Evolutionary conservation across 768 basidiomycete species (phyloP).

Genomic region (Trametes cingulata): DNA sequence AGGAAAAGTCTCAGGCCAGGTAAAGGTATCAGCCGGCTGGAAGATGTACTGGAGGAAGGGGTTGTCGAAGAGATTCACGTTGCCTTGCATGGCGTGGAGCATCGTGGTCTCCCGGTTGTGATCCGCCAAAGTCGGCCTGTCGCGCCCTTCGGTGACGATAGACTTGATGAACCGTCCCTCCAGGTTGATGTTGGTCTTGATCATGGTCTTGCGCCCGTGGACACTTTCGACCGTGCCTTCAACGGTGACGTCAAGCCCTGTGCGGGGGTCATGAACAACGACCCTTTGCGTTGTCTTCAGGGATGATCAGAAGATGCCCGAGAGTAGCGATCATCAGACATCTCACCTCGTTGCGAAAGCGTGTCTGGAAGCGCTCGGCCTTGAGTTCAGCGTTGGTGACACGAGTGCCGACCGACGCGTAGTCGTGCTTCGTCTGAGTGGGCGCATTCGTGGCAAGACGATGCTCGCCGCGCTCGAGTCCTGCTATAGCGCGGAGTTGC

Average conservation of each 20-base stretch:
- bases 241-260: constrained; percentile 28
- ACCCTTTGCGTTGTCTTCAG: background rate
- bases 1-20: constrained; percentile 40
- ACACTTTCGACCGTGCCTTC: constrained; percentile 23
- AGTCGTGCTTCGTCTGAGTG: constrained; percentile 25
- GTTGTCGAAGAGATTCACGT: constrained; percentile 30
- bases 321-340: background rate
- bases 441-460: constrained; percentile 34
- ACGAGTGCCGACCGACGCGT: constrained; percentile 14
- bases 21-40: constrained; percentile 30
- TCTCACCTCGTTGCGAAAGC: constrained; percentile 28
- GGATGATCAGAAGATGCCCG: background rate
- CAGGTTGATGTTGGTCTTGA: constrained; percentile 30
- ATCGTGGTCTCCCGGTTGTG: constrained; percentile 36
- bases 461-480: constrained; percentile 26
- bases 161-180: constrained; percentile 33
- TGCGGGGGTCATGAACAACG: constrained; percentile 26
- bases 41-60: constrained; percentile 43
- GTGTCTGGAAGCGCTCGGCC: constrained; percentile 34
- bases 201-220: constrained; percentile 20
- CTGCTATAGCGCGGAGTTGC: constrained; percentile 19
- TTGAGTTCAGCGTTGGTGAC: constrained; percentile 22
- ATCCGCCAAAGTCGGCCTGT: constrained; percentile 61
- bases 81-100: constrained; percentile 39
- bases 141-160: constrained; percentile 55